phyloP scores from a whole-genome alignment of 164 flowering plant species.

The Vitis riparia region DNA sequence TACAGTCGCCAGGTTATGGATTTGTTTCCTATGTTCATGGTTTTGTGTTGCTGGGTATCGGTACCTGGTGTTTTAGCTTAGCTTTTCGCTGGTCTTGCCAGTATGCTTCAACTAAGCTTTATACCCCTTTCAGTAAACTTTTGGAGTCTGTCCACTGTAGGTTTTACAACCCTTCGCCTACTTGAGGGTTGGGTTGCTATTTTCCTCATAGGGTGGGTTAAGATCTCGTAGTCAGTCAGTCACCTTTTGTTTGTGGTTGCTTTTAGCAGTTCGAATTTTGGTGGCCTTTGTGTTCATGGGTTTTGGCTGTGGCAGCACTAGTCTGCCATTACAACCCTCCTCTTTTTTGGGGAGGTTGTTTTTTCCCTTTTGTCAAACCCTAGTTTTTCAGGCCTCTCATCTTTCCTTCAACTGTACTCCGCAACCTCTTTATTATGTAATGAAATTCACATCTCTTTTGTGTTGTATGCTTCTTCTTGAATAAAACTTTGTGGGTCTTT shows the following conservation, averaged over 20 bases:
- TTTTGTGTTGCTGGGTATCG: slow-evolving; percentile 19
- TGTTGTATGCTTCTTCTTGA: slow-evolving; percentile 16
- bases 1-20: slow-evolving; percentile 27
- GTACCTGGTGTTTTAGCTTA: slow-evolving; percentile 28
- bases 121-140: slow-evolving; percentile 4
- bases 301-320: slow-evolving; percentile 41
- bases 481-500: slow-evolving; percentile 3
- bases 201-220: slow-evolving; percentile 19
- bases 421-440: slow-evolving; percentile 18
- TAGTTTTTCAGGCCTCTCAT: slow-evolving; percentile 33
- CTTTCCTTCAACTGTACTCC: slow-evolving; percentile 23
- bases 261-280: slow-evolving; percentile 19
- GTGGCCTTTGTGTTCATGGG: slow-evolving; percentile 29
- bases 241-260: slow-evolving; percentile 9
- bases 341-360: slow-evolving; percentile 23
- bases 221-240: not conserved
- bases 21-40: slow-evolving; percentile 11
- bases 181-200: slow-evolving; percentile 16
- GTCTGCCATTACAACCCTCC: slow-evolving; percentile 35
- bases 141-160: slow-evolving; percentile 10
- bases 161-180: slow-evolving; percentile 19
- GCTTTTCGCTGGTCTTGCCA: slow-evolving; percentile 1
- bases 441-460: slow-evolving; percentile 13
- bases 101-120: slow-evolving; percentile 17
- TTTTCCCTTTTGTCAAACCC: slow-evolving; percentile 37